phyloP scores from a whole-genome alignment of 163 green algal genomes.

The Scenedesmus sp. region DNA sequence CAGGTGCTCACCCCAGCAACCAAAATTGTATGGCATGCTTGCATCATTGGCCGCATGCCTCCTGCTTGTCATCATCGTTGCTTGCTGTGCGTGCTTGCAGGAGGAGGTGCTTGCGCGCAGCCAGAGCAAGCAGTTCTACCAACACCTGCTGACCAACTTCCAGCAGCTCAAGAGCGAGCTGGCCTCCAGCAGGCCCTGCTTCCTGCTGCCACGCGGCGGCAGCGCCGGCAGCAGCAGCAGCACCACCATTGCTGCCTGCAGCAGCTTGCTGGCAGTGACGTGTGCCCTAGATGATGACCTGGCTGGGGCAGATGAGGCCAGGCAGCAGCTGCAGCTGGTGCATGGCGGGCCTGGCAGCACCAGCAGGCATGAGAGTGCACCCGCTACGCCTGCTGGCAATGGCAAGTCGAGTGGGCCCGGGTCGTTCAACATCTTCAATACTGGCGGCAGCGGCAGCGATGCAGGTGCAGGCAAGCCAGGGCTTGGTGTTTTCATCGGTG shows the following conservation, averaged over 20 bases:
- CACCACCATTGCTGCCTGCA: background rate
- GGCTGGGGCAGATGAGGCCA: conserved; percentile 22
- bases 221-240: background rate
- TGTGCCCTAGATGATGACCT: conserved; percentile 50
- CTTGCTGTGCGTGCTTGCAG: background rate
- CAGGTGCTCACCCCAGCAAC: background rate
- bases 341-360: background rate
- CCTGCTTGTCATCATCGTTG: too few relatives aligned
- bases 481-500: conserved; percentile 6
- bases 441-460: background rate
- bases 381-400: background rate
- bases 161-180: conserved; percentile 42
- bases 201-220: conserved; percentile 32
- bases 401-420: background rate
- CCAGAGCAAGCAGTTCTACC: conserved; percentile 51
- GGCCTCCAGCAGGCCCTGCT: conserved; percentile 34
- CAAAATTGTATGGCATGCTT: background rate
- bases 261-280: conserved; percentile 33
- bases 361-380: background rate
- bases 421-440: conserved; percentile 30
- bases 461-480: conserved; percentile 5
- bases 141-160: conserved; percentile 42
- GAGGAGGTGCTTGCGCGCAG: conserved; percentile 48
- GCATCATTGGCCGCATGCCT: background rate
- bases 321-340: conserved; percentile 14